phyloP scores from a whole-genome alignment of 805 yeast genomes.

The Candida peoriensis region DNA sequence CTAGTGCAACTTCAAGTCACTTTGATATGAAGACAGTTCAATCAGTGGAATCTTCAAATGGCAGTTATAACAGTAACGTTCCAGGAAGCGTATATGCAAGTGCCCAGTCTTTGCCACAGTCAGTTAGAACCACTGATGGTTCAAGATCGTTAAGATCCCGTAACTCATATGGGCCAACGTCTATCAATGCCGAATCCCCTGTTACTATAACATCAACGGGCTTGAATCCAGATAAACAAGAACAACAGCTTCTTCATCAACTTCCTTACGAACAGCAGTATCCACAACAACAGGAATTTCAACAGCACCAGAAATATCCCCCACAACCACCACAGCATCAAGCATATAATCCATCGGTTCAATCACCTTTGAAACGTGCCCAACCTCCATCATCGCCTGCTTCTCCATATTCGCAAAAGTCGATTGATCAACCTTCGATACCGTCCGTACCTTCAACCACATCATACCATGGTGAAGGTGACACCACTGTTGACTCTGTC shows the following conservation, averaged over 20 bases:
- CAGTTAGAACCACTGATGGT: neutral
- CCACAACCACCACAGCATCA: neutral
- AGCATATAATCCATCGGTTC: neutral
- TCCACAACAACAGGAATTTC: no score
- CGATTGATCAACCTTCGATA: neutral
- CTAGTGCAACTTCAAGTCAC: conserved; percentile 1
- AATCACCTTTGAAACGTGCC: neutral
- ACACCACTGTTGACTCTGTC: neutral
- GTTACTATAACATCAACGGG: neutral
- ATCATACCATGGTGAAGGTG: neutral
- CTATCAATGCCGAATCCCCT: neutral
- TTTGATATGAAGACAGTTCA: neutral
- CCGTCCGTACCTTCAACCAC: neutral
- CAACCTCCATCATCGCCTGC: no score
- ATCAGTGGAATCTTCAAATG: neutral
- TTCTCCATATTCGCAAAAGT: neutral
- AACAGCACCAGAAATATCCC: no score
- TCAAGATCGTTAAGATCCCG: neutral
- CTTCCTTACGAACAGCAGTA: no score
- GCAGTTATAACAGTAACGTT: neutral
- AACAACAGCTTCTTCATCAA: no score
- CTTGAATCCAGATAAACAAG: no score
- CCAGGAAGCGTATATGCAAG: conserved; percentile 10
- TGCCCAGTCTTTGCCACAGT: conserved; percentile 8
- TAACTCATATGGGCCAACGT: neutral